Conservation (phyloP, 2,329 filamentous ascomycete species). For the Penicillium freii region DNA sequence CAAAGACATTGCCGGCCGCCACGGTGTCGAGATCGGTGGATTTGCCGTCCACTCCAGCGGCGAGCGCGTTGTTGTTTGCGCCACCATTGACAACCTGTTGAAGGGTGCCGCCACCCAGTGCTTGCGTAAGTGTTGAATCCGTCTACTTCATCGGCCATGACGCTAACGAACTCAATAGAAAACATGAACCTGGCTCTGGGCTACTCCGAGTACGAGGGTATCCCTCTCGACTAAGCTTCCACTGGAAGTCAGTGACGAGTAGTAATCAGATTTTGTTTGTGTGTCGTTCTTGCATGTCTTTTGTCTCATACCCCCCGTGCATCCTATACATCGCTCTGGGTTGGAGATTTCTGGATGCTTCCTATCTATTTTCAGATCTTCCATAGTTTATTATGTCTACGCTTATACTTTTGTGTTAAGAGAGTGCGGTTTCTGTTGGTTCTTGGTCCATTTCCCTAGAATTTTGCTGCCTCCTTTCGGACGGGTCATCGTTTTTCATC, state of each 20-base stretch:
- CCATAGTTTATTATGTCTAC: constrained; percentile 22
- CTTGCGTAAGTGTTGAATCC: constrained; percentile 63
- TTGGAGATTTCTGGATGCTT: constrained; percentile 21
- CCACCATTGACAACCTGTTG: constrained; percentile 87
- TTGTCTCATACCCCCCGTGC: constrained; percentile 33
- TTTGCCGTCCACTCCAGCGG: constrained; percentile 90
- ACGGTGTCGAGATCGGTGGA: constrained; percentile 89
- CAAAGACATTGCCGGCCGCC: constrained; percentile 78
- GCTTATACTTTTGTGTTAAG: constrained; percentile 12
- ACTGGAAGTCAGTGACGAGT: constrained; percentile 10
- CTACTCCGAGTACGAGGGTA: constrained; percentile 84
- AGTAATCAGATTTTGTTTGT: constrained; percentile 2
- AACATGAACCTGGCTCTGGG: constrained; percentile 94
- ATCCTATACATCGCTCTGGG: constrained; percentile 29
- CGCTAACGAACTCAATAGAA: constrained; percentile 50
- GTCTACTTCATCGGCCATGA: neutral
- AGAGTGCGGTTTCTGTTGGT: constrained; percentile 9
- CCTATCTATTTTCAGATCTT: constrained; percentile 17
- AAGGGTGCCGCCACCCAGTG: constrained; percentile 94
- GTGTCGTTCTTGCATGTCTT: constrained; percentile 13
- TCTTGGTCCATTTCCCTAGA: neutral
- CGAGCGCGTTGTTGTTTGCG: constrained; percentile 90
- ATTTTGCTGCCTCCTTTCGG: neutral
- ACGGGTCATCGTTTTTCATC: neutral
- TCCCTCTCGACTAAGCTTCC: constrained; percentile 57